Percentiles rank a stretch among this genome's conserved stretches.
These are phyloP conservation scores for Setaria viridis DNA, from an alignment of 202 grass and related monocot genomes.

Conservation along the genomic window DNA sequence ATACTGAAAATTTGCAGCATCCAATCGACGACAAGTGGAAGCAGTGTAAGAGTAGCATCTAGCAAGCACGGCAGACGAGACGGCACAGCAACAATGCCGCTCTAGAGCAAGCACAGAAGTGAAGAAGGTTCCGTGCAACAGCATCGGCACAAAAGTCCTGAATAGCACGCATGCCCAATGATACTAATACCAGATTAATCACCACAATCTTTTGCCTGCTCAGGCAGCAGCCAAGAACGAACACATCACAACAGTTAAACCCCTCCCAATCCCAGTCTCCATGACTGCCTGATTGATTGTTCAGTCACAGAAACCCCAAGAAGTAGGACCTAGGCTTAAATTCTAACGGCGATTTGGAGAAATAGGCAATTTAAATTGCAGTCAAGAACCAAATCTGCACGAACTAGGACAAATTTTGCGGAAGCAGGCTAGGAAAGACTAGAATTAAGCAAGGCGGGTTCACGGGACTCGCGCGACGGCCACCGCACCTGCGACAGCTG, in stretches of 20 bases:
- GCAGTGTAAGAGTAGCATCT: not conserved
- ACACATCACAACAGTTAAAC: not conserved
- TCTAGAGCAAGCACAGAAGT: not conserved
- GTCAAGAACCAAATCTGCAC: constrained; percentile 14
- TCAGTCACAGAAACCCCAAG: not conserved
- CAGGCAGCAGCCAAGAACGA: not conserved
- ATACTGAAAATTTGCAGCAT: not conserved
- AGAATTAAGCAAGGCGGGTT: constrained; percentile 17
- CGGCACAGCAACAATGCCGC: not conserved
- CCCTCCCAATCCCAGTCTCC: not conserved
- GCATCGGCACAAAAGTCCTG: not conserved
- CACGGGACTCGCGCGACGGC: constrained; percentile 6
- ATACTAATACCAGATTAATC: not conserved
- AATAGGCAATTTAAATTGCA: constrained; percentile 11
- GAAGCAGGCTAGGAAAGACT: not conserved
- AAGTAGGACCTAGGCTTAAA: not conserved
- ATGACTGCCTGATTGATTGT: not conserved
- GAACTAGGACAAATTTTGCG: not conserved
- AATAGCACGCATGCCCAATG: not conserved
- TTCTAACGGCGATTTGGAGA: not conserved
- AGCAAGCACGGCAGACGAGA: not conserved
- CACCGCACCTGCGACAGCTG: constrained; percentile 4
- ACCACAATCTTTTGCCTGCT: not conserved
- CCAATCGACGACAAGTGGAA: not conserved
- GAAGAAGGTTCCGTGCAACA: not conserved